These are phyloP conservation scores for Aspergillus neotritici DNA, from an alignment of 2,329 filamentous ascomycete species.

Conservation along the genomic window DNA sequence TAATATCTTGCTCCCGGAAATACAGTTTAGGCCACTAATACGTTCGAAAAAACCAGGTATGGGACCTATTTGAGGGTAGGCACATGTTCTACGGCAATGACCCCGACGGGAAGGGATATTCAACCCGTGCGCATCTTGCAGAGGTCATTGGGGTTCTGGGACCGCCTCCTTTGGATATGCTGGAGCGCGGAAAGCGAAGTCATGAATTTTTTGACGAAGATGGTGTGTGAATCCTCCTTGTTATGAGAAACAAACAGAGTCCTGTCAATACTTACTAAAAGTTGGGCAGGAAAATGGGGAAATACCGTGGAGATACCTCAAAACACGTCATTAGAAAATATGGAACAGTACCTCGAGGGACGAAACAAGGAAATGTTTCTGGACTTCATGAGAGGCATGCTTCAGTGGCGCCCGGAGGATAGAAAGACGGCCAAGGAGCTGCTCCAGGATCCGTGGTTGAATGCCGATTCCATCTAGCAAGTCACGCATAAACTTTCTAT, in stretches of 20 bases:
- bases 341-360: conserved; percentile 5
- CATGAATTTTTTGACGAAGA: conserved; percentile 39
- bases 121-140: conserved; percentile 41
- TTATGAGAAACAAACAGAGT: neutral
- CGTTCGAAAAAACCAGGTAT: conserved; percentile 32
- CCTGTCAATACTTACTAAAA: too few relatives aligned
- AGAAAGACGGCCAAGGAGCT: conserved; percentile 16
- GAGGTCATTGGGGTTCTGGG: conserved; percentile 44
- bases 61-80: conserved; percentile 45
- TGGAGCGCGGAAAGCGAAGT: conserved; percentile 28
- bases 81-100: conserved; percentile 41
- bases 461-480: neutral
- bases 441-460: conserved; percentile 15
- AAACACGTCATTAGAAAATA: too few relatives aligned
- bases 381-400: conserved; percentile 12
- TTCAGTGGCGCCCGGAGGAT: conserved; percentile 17
- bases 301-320: too few relatives aligned
- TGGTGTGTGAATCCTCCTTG: conserved; percentile 21
- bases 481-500: too few relatives aligned
- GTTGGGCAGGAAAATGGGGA: too few relatives aligned
- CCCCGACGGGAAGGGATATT: conserved; percentile 29
- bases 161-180: conserved; percentile 34
- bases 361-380: conserved; percentile 15
- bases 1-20: neutral
- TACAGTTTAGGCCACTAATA: conserved; percentile 3